These are phyloP conservation scores for Colletotrichum tropicicola DNA, from an alignment of 2,329 filamentous ascomycete species.

Conservation along the genomic window DNA sequence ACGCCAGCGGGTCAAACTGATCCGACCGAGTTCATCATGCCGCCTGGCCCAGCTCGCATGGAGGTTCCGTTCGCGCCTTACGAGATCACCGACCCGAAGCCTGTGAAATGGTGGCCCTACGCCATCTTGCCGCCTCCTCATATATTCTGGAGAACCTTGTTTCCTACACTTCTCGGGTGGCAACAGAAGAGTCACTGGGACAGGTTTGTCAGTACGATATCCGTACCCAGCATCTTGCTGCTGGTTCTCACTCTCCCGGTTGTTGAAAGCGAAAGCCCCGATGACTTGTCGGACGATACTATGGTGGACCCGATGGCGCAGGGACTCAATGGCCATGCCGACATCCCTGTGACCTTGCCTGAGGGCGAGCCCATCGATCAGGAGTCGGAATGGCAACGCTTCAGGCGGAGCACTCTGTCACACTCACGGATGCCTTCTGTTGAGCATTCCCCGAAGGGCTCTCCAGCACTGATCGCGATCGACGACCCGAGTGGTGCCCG, in stretches of 20 bases:
- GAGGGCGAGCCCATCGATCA: constrained; percentile 41
- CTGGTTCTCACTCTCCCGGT: constrained; percentile 92
- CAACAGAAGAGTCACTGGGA: constrained; percentile 84
- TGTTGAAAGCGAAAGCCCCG: constrained; percentile 75
- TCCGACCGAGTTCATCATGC: constrained; percentile 65
- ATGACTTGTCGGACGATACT: constrained; percentile 52
- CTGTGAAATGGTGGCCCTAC: constrained; percentile 84
- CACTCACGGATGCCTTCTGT: constrained; percentile 35
- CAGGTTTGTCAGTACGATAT: constrained; percentile 81
- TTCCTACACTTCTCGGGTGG: constrained; percentile 89
- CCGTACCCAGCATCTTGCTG: constrained; percentile 89
- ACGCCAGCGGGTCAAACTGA: constrained; percentile 50
- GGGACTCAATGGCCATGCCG: constrained; percentile 37
- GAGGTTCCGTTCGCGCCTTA: constrained; percentile 58
- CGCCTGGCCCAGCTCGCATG: constrained; percentile 49
- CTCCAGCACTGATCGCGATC: constrained; percentile 41
- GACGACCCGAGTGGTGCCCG: constrained; percentile 32
- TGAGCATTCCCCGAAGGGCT: constrained; percentile 38
- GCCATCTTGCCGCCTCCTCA: constrained; percentile 76
- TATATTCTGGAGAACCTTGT: constrained; percentile 76
- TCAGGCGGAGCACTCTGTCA: constrained; percentile 57
- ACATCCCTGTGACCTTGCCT: constrained; percentile 47
- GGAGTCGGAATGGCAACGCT: constrained; percentile 69
- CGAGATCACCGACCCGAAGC: constrained; percentile 49
- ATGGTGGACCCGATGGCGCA: not conserved